These are phyloP conservation scores for Corylus heterophylla DNA, from an alignment of 306 rosid genomes.

Conservation along the genomic window DNA sequence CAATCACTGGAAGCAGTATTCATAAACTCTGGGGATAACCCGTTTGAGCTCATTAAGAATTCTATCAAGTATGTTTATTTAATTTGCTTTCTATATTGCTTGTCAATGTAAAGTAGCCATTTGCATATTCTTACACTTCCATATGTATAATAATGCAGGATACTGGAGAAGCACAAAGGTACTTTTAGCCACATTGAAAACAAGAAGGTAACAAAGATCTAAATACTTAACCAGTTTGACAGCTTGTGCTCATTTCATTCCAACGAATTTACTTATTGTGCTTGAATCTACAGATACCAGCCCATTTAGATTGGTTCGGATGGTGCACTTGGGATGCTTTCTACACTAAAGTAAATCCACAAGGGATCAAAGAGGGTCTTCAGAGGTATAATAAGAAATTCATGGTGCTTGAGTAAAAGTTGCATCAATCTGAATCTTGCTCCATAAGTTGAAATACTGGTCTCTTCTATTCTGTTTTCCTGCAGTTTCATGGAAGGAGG, in stretches of 20 bases:
- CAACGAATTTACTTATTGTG: background rate
- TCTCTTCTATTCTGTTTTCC: background rate
- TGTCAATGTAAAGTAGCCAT: background rate
- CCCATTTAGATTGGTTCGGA: slow-evolving; percentile 74
- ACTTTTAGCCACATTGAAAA: slow-evolving; percentile 54
- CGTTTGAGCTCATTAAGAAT: slow-evolving; percentile 55
- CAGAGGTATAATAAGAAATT: slow-evolving; percentile 36
- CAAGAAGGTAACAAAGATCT: slow-evolving; percentile 41
- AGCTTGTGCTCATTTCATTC: background rate
- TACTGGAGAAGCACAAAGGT: slow-evolving; percentile 62
- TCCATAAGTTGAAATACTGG: background rate
- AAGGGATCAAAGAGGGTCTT: slow-evolving; percentile 66
- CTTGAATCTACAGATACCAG: slow-evolving; percentile 30
- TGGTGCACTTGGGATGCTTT: slow-evolving; percentile 95
- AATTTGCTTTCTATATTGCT: background rate
- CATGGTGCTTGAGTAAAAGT: background rate
- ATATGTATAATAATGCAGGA: slow-evolving; percentile 34
- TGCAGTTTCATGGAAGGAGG: slow-evolving; percentile 61
- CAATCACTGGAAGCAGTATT: slow-evolving; percentile 56
- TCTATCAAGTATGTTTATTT: slow-evolving; percentile 54
- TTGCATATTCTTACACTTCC: background rate
- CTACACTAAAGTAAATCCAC: slow-evolving; percentile 54
- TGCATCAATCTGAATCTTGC: background rate
- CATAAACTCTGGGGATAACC: slow-evolving; percentile 72
- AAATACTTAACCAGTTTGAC: background rate